A percentile compares a stretch with the other conserved stretches of the same genome.
These are phyloP conservation scores for Amorphotheca resinae DNA, from an alignment of 495 filamentous ascomycete genomes.

Conservation along the genomic window DNA sequence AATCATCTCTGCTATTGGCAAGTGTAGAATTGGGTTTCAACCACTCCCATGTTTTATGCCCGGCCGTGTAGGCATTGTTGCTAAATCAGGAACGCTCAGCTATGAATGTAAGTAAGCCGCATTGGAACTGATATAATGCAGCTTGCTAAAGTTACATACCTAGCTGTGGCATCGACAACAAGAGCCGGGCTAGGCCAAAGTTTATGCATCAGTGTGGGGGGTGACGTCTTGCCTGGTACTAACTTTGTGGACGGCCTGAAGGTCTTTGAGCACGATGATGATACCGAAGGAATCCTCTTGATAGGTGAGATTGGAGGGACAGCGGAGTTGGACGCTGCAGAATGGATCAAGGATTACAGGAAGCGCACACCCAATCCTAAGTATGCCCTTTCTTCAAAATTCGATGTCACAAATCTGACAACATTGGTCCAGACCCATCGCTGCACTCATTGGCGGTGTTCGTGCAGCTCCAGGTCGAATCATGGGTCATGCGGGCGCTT, in stretches of 20 bases:
- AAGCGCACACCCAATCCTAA: conserved; percentile 49
- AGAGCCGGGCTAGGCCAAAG: conserved; percentile 75
- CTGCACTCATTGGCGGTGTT: conserved; percentile 63
- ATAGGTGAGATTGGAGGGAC: conserved; percentile 82
- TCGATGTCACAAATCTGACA: neutral
- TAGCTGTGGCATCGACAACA: conserved; percentile 68
- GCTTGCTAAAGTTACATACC: conserved; percentile 6
- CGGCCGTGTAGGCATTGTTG: conserved; percentile 68
- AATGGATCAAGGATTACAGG: conserved; percentile 62
- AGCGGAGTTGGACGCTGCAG: conserved; percentile 69
- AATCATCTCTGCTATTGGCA: conserved; percentile 71
- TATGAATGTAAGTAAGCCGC: conserved; percentile 45
- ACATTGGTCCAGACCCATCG: conserved; percentile 48
- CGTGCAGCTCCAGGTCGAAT: conserved; percentile 52
- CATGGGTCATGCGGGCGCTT: conserved; percentile 86
- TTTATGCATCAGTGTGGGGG: conserved; percentile 78
- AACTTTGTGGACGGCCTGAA: conserved; percentile 65
- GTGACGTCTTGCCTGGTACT: conserved; percentile 74
- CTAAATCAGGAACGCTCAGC: conserved; percentile 79
- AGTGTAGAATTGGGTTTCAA: conserved; percentile 80
- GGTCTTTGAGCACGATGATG: conserved; percentile 59
- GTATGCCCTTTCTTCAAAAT: conserved; percentile 30
- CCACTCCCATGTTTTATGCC: conserved; percentile 64
- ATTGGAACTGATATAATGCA: neutral
- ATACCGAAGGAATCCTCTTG: conserved; percentile 71